Conservation (phyloP, 106 monocot genomes). For the Chionographis japonica region DNA sequence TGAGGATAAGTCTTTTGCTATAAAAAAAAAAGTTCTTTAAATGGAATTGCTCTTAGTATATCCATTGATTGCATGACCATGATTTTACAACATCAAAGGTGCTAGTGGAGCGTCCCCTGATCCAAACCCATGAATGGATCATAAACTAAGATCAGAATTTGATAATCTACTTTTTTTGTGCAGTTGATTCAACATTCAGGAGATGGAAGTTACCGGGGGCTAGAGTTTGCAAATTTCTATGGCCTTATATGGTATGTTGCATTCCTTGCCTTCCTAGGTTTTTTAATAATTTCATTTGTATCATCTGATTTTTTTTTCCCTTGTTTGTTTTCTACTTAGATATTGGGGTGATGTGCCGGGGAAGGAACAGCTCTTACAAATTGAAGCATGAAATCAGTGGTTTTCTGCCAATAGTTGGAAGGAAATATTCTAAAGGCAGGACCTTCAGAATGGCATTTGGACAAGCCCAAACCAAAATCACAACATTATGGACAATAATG, state of each 20-base stretch:
- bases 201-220: slow-evolving; percentile 62
- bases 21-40: too few species aligned
- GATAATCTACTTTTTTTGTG: background rate
- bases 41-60: too few species aligned
- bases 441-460: slow-evolving; percentile 63
- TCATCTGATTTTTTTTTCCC: background rate
- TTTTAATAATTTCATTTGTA: background rate
- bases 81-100: too few species aligned
- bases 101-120: too few species aligned
- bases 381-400: slow-evolving; percentile 6
- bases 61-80: too few species aligned
- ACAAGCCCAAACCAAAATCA: slow-evolving; percentile 13
- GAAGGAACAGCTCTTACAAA: slow-evolving; percentile 19
- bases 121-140: too few species aligned
- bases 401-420: slow-evolving; percentile 9
- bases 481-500: slow-evolving; percentile 16
- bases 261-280: background rate
- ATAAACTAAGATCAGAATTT: background rate
- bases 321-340: slow-evolving; percentile 9
- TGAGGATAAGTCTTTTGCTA: too few species aligned
- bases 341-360: slow-evolving; percentile 31
- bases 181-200: slow-evolving; percentile 13
- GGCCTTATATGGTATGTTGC: slow-evolving; percentile 34
- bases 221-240: slow-evolving; percentile 29
- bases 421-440: slow-evolving; percentile 13